Evolutionary conservation across 345 rosid species (phyloP).

Genomic region (Brassica napus): DNA sequence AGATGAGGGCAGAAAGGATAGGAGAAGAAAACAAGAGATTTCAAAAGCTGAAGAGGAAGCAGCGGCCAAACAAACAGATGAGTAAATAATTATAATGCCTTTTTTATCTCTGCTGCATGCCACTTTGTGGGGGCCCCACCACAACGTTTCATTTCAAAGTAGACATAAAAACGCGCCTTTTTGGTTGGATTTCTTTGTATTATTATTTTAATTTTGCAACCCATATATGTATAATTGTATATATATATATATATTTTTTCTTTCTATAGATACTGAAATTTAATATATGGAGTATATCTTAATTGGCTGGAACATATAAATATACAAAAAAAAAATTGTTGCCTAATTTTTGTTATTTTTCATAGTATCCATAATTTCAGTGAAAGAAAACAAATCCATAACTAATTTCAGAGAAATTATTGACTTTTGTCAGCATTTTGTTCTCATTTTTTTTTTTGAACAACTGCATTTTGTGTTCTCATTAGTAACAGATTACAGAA

Average conservation of each 20-base stretch:
- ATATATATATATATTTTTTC: neutral
- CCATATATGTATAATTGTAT: neutral
- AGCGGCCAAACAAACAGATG: slow-evolving; percentile 26
- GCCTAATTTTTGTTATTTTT: neutral
- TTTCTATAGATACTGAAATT: too few relatives aligned
- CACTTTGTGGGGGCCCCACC: slow-evolving; percentile 9
- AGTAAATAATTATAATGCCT: slow-evolving; percentile 10
- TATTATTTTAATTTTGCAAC: neutral
- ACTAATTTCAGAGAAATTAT: neutral
- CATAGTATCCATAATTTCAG: neutral
- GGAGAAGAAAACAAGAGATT: slow-evolving; percentile 11
- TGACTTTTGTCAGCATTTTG: neutral
- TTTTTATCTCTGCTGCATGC: slow-evolving; percentile 13
- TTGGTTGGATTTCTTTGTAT: neutral
- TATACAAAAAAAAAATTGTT: neutral
- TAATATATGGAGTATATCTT: too few relatives aligned
- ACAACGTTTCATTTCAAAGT: slow-evolving; percentile 15
- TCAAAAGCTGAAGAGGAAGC: neutral
- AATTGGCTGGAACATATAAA: too few relatives aligned
- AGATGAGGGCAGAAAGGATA: neutral
- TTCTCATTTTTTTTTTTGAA: neutral
- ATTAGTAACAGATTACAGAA: neutral
- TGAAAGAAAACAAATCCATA: neutral
- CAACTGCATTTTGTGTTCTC: neutral
- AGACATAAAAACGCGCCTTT: slow-evolving; percentile 27